Evolutionary conservation across 2,329 filamentous ascomycete species (phyloP), one percentile per base, ranked within the genome.

Genomic region (Arthrobotrys iridis): DNA sequence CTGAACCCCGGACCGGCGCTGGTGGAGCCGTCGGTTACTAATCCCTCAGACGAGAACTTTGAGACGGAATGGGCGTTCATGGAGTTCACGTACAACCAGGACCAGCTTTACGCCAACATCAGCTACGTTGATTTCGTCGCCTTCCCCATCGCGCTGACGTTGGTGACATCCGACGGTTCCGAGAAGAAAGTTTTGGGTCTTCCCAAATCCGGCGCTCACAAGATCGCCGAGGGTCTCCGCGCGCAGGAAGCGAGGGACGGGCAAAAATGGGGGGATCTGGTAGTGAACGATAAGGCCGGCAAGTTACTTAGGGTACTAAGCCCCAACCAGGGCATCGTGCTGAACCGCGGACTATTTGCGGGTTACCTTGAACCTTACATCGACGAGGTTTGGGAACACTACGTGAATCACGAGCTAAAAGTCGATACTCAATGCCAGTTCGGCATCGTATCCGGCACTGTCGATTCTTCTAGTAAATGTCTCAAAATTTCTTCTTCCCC

Each of bases 121-220:
- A 88, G 85, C 76, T 90, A 90, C 80, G 91, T 93, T 62, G 91
- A 93, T 83, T 93, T 93, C 82, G 86, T 93, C 76, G 83, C 82
- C 78, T 80, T 90, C 78, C 89, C 90, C n/a, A 85, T 90, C 59
- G 85, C 87, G 0, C 81, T 89, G 76, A 83, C 84, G 3, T 82
- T 89, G 8, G 82, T 82, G 43, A 84, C 82, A 3, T 79, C 78
- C 0, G 80, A 81, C 11, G 84, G 84, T n/a, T 79, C 73, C 0
- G 82, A 83, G 1, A 84, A 87, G 78, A 82, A 84, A 45, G 83
- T 90, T n/a, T 82, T 83, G 0, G 90, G 90, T 5, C 86, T 91
- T 83, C 81, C 83, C 0, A 76, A 84, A 0, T 83, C 88, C 77
- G 89, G 89, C 1, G 83, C 91, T 6, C 83, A 85, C 28, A 83